These are phyloP conservation scores for Prosopis cineraria DNA, from an alignment of 306 rosid genomes.

Conservation along the genomic window DNA sequence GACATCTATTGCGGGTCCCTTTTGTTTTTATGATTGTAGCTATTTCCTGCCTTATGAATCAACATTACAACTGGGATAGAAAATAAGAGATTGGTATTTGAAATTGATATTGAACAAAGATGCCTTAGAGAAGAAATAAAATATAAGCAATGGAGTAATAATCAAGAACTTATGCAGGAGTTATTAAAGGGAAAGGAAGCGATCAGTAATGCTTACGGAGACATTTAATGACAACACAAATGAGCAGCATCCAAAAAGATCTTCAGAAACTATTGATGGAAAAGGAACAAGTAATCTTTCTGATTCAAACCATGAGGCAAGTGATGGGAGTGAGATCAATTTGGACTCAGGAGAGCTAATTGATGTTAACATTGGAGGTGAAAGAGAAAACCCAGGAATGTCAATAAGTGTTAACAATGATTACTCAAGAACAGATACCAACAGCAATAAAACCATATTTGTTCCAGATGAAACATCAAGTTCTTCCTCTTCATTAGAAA, in stretches of 20 bases:
- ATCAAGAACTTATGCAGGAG: slow-evolving; percentile 29
- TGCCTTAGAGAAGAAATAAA: background rate
- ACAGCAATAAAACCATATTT: slow-evolving; percentile 31
- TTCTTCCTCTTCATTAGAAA: slow-evolving; percentile 41
- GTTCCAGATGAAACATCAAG: slow-evolving; percentile 18
- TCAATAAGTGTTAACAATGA: background rate
- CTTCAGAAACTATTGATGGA: slow-evolving; percentile 24
- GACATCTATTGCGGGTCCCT: background rate
- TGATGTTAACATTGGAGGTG: slow-evolving; percentile 27
- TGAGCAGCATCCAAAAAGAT: slow-evolving; percentile 1
- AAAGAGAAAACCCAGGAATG: background rate
- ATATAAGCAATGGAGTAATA: background rate
- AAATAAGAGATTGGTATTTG: background rate
- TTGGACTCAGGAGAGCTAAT: slow-evolving; percentile 26
- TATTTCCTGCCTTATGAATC: background rate
- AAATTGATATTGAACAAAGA: background rate
- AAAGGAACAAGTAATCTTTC: slow-evolving; percentile 1
- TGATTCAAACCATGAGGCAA: slow-evolving; percentile 1
- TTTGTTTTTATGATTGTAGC: background rate
- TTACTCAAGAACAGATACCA: slow-evolving; percentile 10
- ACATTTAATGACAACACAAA: slow-evolving; percentile 30
- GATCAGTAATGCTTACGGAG: slow-evolving; percentile 32
- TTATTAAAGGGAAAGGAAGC: slow-evolving; percentile 33
- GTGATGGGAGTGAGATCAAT: slow-evolving; percentile 32
- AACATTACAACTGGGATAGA: background rate